Percentiles rank a stretch among this genome's conserved stretches.
Conservation (phyloP, 345 rosid genomes). For the Carallia brachiata region DNA sequence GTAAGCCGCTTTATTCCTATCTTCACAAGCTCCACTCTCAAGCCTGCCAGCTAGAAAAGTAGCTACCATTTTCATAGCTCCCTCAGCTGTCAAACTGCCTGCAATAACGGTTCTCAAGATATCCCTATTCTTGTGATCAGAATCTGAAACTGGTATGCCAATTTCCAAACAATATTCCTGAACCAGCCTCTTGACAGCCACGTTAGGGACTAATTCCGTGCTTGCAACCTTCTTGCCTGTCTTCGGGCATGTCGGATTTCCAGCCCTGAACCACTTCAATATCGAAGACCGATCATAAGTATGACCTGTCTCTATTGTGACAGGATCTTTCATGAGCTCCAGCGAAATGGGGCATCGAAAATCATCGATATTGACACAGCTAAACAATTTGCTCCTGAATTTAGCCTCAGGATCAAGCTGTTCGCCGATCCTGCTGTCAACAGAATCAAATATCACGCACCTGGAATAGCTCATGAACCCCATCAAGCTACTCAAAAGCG, state of each 20-base stretch:
- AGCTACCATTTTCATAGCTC: slow-evolving; percentile 47
- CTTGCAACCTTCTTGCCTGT: slow-evolving; percentile 52
- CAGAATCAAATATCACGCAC: slow-evolving; percentile 48
- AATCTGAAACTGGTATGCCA: slow-evolving; percentile 29
- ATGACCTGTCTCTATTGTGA: slow-evolving; percentile 60
- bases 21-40: slow-evolving; percentile 33
- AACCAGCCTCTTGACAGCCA: slow-evolving; percentile 46
- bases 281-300: slow-evolving; percentile 72
- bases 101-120: slow-evolving; percentile 30
- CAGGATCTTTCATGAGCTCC: slow-evolving; percentile 71
- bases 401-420: slow-evolving; percentile 2
- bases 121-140: slow-evolving; percentile 34
- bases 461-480: slow-evolving; percentile 61
- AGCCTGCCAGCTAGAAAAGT: slow-evolving; percentile 48
- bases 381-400: slow-evolving; percentile 11
- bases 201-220: slow-evolving; percentile 46
- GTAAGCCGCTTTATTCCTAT: slow-evolving; percentile 49
- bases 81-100: slow-evolving; percentile 59
- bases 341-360: slow-evolving; percentile 73
- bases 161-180: slow-evolving; percentile 45
- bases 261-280: slow-evolving; percentile 57
- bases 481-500: slow-evolving; percentile 46
- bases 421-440: slow-evolving; percentile 28
- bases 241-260: slow-evolving; percentile 65
- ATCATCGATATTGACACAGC: slow-evolving; percentile 50